Percentiles rank a stretch among this genome's conserved stretches.
phyloP scores from a whole-genome alignment of 2,329 filamentous ascomycete species.

The Neospermospora avenae region DNA sequence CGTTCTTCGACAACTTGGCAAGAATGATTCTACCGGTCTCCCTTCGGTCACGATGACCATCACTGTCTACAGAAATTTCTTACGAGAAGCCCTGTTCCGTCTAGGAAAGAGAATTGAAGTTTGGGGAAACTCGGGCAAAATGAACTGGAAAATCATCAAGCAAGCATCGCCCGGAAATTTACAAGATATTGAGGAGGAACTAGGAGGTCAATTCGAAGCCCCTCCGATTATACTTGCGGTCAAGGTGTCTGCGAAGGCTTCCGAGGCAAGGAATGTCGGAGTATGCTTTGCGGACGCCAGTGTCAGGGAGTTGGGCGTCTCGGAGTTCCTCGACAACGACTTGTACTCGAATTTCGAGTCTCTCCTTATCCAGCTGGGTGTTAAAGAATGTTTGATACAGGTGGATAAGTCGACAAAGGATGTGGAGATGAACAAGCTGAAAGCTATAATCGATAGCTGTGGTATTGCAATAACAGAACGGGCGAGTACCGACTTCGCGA shows the following conservation, averaged over 20 bases:
- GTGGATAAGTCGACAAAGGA: slow-evolving; percentile 78
- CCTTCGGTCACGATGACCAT: slow-evolving; percentile 93
- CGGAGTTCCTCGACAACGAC: slow-evolving; percentile 98
- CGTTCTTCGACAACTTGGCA: slow-evolving; percentile 84
- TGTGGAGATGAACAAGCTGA: slow-evolving; percentile 80
- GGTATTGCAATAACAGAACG: slow-evolving; percentile 87
- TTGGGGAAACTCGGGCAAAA: slow-evolving; percentile 74
- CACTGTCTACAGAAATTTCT: slow-evolving; percentile 92
- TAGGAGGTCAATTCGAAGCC: slow-evolving; percentile 84
- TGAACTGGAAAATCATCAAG: slow-evolving; percentile 90
- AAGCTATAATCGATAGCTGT: slow-evolving; percentile 86
- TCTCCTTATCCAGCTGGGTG: slow-evolving; percentile 90
- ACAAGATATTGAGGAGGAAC: slow-evolving; percentile 94
- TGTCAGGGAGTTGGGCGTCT: slow-evolving; percentile 90
- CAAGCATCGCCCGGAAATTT: slow-evolving; percentile 94
- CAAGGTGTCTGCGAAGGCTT: slow-evolving; percentile 84
- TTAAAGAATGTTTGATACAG: slow-evolving; percentile 89
- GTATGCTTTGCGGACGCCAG: slow-evolving; percentile 98
- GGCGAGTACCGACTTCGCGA: slow-evolving; percentile 72
- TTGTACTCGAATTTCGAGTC: slow-evolving; percentile 98
- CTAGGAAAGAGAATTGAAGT: slow-evolving; percentile 90
- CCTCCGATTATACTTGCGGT: slow-evolving; percentile 94
- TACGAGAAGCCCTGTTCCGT: slow-evolving; percentile 89
- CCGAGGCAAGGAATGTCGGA: slow-evolving; percentile 80
- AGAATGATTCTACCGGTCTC: slow-evolving; percentile 77